These are phyloP conservation scores for Cyberlindnera euphorbiiphila DNA, from an alignment of 805 yeast genomes.

Conservation along the genomic window DNA sequence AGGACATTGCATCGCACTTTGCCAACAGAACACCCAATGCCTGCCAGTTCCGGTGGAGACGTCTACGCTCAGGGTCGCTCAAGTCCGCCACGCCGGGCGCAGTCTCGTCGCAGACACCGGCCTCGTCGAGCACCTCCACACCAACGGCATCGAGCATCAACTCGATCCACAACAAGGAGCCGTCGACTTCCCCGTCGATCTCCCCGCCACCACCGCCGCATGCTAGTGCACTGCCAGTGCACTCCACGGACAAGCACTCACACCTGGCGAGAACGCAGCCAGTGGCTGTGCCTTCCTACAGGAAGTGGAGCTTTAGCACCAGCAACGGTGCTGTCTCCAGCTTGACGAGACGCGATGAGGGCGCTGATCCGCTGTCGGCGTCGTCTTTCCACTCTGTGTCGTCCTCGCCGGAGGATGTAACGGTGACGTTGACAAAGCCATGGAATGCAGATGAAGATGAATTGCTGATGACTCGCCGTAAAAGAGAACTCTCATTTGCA, in stretches of 20 bases:
- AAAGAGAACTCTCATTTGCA: slow-evolving; percentile 59
- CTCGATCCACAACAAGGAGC: slow-evolving; percentile 11
- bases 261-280: slow-evolving; percentile 1
- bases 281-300: slow-evolving; percentile 6
- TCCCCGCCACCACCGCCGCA: slow-evolving; percentile 16
- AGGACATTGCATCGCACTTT: slow-evolving; percentile 78
- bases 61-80: slow-evolving; percentile 47
- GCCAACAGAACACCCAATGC: slow-evolving; percentile 83
- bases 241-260: no score
- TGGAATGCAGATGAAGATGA: slow-evolving; percentile 73
- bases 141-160: slow-evolving; percentile 14
- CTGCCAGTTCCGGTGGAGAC: slow-evolving; percentile 86
- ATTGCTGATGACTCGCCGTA: slow-evolving; percentile 47
- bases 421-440: background rate
- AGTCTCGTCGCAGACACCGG: slow-evolving; percentile 10
- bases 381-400: slow-evolving; percentile 9
- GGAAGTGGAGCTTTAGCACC: slow-evolving; percentile 13
- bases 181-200: slow-evolving; percentile 15
- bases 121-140: slow-evolving; percentile 14
- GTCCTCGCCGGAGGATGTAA: slow-evolving; percentile 13
- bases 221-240: no score
- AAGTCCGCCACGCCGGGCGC: slow-evolving; percentile 22
- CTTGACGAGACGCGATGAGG: slow-evolving; percentile 1
- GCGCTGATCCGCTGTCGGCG: slow-evolving; percentile 14
- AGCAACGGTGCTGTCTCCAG: background rate